Percentiles rank a stretch among this genome's conserved stretches.
These are phyloP conservation scores for Boletus austroedulis DNA, from an alignment of 1,284 basidiomycete genomes.

Conservation along the genomic window DNA sequence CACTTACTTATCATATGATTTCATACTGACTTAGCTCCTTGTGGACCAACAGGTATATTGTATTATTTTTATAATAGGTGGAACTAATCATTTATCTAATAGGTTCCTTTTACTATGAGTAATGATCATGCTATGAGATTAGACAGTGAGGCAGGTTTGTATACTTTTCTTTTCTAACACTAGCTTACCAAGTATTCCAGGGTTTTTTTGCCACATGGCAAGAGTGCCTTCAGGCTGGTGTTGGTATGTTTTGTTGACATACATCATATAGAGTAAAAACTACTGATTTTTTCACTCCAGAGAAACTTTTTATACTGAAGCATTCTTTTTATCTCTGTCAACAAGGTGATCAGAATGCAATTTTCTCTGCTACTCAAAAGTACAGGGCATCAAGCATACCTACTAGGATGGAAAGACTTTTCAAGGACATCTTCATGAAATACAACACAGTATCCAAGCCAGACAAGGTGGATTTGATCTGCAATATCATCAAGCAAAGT, in stretches of 20 bases:
- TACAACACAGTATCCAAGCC: neutral
- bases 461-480: neutral
- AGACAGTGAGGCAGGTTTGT: neutral
- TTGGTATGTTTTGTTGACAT: neutral
- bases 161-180: neutral
- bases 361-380: neutral
- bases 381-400: neutral
- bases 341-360: neutral
- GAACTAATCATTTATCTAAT: neutral
- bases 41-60: neutral
- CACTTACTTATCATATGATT: neutral
- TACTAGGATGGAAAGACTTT: neutral
- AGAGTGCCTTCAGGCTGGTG: neutral
- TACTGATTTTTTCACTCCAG: neutral
- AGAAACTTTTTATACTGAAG: neutral
- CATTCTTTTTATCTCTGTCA: too few relatives aligned
- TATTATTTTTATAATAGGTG: neutral
- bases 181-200: neutral
- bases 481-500: neutral
- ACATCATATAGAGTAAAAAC: neutral
- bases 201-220: neutral
- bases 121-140: too few relatives aligned
- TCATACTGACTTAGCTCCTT: neutral
- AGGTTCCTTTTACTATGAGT: neutral
- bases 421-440: neutral